phyloP scores from a whole-genome alignment of 495 filamentous ascomycete genomes.

The Tuber melanosporum region DNA sequence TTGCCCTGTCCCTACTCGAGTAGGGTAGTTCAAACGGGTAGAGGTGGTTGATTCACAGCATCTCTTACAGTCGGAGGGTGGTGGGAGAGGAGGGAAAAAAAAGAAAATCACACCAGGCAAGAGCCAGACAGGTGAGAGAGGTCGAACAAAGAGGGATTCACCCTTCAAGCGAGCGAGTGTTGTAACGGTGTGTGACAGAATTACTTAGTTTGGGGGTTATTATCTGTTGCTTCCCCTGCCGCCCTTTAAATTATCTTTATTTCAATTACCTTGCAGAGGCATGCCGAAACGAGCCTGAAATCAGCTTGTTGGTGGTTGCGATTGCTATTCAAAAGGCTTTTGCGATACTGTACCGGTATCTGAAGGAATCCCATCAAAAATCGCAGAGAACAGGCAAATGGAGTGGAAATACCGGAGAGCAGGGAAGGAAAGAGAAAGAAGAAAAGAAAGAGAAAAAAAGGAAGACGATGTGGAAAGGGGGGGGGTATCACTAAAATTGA shows the following conservation, averaged over 20 bases:
- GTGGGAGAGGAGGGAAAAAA: background rate
- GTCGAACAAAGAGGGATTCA: background rate
- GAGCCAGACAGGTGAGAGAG: background rate
- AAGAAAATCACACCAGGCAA: background rate
- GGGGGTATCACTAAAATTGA: background rate
- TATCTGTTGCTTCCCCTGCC: background rate
- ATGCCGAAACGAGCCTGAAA: conserved; percentile 1
- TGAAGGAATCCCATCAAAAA: background rate
- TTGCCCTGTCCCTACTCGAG: background rate
- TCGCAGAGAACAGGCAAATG: background rate
- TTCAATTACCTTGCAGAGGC: background rate
- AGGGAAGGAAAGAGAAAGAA: background rate
- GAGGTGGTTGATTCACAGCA: background rate
- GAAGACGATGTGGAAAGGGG: background rate
- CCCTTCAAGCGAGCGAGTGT: background rate
- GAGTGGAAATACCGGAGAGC: background rate
- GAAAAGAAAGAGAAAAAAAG: background rate
- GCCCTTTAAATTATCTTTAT: background rate
- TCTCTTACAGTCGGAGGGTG: background rate
- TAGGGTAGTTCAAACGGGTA: background rate
- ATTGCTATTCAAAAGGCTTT: background rate
- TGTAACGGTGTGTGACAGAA: background rate
- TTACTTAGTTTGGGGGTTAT: background rate
- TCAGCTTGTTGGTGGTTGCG: conserved; percentile 1
- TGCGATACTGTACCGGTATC: background rate